phyloP scores from a whole-genome alignment of 2,329 filamentous ascomycete species.

The Geosmithia flava region DNA sequence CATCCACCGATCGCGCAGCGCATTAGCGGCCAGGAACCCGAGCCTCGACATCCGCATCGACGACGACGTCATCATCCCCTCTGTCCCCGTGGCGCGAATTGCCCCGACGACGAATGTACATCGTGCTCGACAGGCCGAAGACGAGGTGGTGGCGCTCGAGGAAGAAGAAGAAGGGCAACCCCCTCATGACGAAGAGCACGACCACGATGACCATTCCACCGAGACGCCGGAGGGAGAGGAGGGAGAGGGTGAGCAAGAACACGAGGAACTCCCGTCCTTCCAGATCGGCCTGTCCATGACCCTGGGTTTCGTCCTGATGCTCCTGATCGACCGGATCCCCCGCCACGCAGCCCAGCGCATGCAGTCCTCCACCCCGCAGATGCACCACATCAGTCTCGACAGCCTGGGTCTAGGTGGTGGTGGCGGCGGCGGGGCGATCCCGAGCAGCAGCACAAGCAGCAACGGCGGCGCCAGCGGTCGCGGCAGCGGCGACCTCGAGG shows the following conservation, averaged over 20 bases:
- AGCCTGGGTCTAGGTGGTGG: conserved; percentile 46
- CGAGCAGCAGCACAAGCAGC: conserved; percentile 8
- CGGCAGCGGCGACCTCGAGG: conserved; percentile 34
- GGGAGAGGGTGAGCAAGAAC: conserved; percentile 18
- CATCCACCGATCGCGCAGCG: conserved; percentile 18
- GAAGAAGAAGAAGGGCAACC: neutral
- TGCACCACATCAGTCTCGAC: conserved; percentile 79
- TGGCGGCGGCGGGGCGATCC: neutral
- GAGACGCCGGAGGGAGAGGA: conserved; percentile 6
- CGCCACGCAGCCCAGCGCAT: conserved; percentile 56
- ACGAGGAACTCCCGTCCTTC: conserved; percentile 44
- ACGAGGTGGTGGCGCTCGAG: neutral
- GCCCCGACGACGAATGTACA: neutral
- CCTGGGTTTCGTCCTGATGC: conserved; percentile 90
- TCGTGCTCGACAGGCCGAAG: neutral
- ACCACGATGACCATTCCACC: conserved; percentile 4
- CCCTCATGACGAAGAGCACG: conserved; percentile 1
- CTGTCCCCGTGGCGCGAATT: conserved; percentile 8
- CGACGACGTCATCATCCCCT: conserved; percentile 6
- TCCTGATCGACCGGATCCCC: conserved; percentile 79
- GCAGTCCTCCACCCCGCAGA: conserved; percentile 47
- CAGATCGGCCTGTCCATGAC: conserved; percentile 83
- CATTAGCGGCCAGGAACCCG: conserved; percentile 17
- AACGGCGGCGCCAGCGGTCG: conserved; percentile 16
- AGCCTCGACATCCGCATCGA: neutral